phyloP scores from a whole-genome alignment of 1,139 yeast species.

The Kurtzmaniella quercitrusa region DNA sequence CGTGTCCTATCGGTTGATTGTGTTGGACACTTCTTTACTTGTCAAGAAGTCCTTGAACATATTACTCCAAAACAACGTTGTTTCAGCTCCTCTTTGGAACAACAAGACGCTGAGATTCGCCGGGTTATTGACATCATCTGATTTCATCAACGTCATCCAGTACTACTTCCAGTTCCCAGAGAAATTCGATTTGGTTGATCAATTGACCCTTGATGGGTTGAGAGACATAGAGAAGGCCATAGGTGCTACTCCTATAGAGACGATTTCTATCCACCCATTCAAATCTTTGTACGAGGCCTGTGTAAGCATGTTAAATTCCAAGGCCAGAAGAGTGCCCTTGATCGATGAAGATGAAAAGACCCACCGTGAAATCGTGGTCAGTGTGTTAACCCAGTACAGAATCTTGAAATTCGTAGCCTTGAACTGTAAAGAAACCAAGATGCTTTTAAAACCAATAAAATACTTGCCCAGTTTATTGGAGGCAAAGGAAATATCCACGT shows the following conservation, averaged over 20 bases:
- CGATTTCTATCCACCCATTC: slow-evolving; percentile 87
- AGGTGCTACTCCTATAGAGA: slow-evolving; percentile 86
- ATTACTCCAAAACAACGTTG: slow-evolving; percentile 86
- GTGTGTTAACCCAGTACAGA: slow-evolving; percentile 94
- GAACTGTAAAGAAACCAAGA: slow-evolving; percentile 92
- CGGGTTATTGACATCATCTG: slow-evolving; percentile 87
- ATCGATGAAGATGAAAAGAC: slow-evolving; percentile 94
- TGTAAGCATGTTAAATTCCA: slow-evolving; percentile 81
- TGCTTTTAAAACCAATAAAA: slow-evolving; percentile 70
- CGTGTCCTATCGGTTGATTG: slow-evolving; percentile 88
- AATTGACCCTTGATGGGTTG: slow-evolving; percentile 78
- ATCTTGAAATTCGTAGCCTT: slow-evolving; percentile 92
- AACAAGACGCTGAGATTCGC: slow-evolving; percentile 86
- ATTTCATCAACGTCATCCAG: slow-evolving; percentile 92
- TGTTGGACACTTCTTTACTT: slow-evolving; percentile 83
- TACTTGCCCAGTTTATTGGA: slow-evolving; percentile 63
- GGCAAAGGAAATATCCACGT: slow-evolving; percentile 60
- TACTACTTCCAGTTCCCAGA: slow-evolving; percentile 91
- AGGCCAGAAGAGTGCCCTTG: slow-evolving; percentile 90
- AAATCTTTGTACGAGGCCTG: slow-evolving; percentile 91
- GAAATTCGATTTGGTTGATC: slow-evolving; percentile 84
- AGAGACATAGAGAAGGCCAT: slow-evolving; percentile 82
- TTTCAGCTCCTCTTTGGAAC: slow-evolving; percentile 97
- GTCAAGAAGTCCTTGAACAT: slow-evolving; percentile 91
- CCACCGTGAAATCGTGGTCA: slow-evolving; percentile 88